Base-by-base conservation (phyloP, 345 rosid species). In the Boechera retrofracta region DNA sequence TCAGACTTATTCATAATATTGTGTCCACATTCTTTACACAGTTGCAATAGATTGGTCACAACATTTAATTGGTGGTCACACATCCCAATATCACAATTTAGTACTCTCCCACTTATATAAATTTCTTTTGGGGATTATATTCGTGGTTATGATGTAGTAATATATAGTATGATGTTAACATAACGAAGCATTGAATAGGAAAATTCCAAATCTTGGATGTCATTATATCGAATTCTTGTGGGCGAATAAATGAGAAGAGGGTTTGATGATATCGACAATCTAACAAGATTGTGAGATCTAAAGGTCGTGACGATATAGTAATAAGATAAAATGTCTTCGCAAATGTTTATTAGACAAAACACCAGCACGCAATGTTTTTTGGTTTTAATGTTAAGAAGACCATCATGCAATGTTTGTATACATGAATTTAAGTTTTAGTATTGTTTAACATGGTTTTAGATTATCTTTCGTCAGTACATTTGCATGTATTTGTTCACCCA, bases 41-140 rank as follows among this genome's bases (percentile, higher is more conserved):
- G n/a, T 51, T 38, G n/a, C 15, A 39, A 57, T 26, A 67, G 68
- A 72, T 38, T 49, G 77, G 69, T 61, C 51, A 41, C 52, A 67
- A 58, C 82, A 73, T 59, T 78, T 24, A 78, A 73, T 52, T 60
- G 63, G 63, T 57, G 63, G 69, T 73, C 82, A 73, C 82, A 60
- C 77, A 78, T 49, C 6, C 69, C 78, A 59, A 73, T 26, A 72
- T 41, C 42, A 29, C 41, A 31, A 15, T 42, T 44, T 44, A 64
- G 53, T 64, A 64, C 38, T 64, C 21, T 64, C 13, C 39, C 48
- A 15, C 24, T 49, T 57, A 71, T 47, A 45, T 41, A 0, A 2
- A 24, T 45, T 4, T 48, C 4, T 32, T 42, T 9, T 51, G 69
- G 12, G 15, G 31, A 69, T 21, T 60, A 38, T 60, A 5, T 36